Evolutionary conservation across 1,284 basidiomycete species (phyloP).

Genomic region (Puccinia coronata): DNA sequence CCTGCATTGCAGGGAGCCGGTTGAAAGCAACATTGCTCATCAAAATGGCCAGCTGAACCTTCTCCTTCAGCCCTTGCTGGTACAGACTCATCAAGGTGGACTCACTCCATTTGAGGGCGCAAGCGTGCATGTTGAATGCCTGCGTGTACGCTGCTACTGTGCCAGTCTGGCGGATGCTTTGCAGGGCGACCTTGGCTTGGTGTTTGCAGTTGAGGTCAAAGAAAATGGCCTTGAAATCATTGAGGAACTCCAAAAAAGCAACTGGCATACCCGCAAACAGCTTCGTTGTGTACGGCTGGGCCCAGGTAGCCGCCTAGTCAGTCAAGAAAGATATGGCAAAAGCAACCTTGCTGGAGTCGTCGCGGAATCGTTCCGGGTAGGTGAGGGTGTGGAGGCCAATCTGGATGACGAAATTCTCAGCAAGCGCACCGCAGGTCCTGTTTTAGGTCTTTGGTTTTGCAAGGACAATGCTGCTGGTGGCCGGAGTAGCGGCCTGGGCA

Average conservation of each 20-base stretch:
- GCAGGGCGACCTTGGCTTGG: background rate
- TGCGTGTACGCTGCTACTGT: conserved; percentile 2
- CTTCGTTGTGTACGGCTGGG: background rate
- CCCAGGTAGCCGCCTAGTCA: background rate
- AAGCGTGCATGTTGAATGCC: background rate
- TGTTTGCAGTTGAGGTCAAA: background rate
- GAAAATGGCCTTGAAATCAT: background rate
- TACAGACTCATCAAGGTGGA: background rate
- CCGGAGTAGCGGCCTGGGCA: too few species aligned
- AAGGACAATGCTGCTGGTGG: too few species aligned
- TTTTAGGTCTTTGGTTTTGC: background rate
- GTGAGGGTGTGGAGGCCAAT: background rate
- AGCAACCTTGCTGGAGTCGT: background rate
- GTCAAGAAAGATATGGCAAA: background rate
- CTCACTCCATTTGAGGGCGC: background rate
- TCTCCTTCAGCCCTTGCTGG: background rate
- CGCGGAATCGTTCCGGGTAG: background rate
- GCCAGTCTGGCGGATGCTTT: background rate
- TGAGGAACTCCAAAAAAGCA: background rate
- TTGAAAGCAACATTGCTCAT: background rate
- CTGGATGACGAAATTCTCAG: background rate
- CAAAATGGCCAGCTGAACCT: background rate
- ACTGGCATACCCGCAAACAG: background rate
- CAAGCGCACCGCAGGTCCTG: background rate
- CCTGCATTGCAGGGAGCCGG: background rate